A percentile compares a stretch with the other conserved stretches of the same genome.
Evolutionary conservation across 2,329 filamentous ascomycete genomes (phyloP).

Genomic region (Paecilomyces sp.): DNA sequence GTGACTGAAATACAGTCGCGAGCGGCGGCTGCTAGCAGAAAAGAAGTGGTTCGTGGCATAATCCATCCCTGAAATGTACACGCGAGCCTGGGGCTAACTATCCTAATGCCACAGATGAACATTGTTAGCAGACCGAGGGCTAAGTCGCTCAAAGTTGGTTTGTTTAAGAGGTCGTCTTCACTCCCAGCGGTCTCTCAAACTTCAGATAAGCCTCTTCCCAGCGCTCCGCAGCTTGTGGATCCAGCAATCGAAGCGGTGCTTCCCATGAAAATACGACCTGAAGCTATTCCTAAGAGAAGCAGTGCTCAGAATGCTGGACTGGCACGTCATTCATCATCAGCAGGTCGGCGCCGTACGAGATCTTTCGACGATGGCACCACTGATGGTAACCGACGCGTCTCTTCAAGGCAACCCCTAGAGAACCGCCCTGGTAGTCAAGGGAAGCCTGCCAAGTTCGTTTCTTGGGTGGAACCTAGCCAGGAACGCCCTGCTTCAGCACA

Average conservation of each 20-base stretch:
- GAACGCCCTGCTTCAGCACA: conserved; percentile 20
- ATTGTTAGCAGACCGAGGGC: conserved; percentile 5
- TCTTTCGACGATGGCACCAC: conserved; percentile 15
- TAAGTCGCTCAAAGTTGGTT: conserved; percentile 16
- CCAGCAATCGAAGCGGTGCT: conserved; percentile 6
- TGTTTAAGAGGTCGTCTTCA: conserved; percentile 15
- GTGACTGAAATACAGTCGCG: conserved; percentile 80
- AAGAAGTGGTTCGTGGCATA: conserved; percentile 56
- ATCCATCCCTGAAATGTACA: conserved; percentile 3
- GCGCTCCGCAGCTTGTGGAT: conserved; percentile 13
- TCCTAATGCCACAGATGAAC: background rate
- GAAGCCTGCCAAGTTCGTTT: conserved; percentile 12
- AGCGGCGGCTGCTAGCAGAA: conserved; percentile 74
- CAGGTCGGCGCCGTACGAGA: conserved; percentile 3
- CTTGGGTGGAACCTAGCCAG: background rate
- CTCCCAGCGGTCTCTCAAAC: background rate
- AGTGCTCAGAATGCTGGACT: conserved; percentile 3
- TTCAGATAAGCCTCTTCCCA: conserved; percentile 24
- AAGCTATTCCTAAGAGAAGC: conserved; percentile 8
- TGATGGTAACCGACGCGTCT: background rate
- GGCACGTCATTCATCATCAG: background rate
- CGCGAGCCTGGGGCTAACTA: background rate
- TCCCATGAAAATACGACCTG: conserved; percentile 7
- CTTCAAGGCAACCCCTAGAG: background rate
- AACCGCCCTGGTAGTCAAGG: conserved; percentile 5